Evolutionary conservation across 352 stramenopile species (phyloP), one percentile per base, ranked within the genome.

Genomic region (Poterioochromonas sp.): DNA sequence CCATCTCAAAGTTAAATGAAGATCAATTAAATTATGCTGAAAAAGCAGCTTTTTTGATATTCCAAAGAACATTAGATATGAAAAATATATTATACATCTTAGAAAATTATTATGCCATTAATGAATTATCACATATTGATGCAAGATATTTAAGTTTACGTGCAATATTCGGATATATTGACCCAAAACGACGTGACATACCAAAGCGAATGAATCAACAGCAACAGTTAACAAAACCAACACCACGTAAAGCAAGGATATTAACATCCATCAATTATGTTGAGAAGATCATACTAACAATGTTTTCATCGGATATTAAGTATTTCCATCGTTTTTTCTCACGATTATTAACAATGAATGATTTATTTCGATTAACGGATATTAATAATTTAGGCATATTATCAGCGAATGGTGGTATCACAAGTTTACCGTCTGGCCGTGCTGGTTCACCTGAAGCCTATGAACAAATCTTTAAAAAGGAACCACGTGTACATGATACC

Each of bases 31-130:
- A 8, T 53, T 20, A 53, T 20, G 44, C 44, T 20, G 44, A 53
- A 20, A 68, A 68, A 68, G 58, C 58, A 37, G 58, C 58, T 32
- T 8, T 32, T 15, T 68, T 68, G 12, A 18, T 68, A 39, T 8
- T 35, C 12, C 5, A 68, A 18, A 32, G 58, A 40, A 68, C 12
- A 29, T 39, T 39, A 37, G 58, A 68, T 40, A 39, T 68, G 8
- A 39, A 40, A 26, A 68, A 68, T 40, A 40, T 68, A 15, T 18
- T 68, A 32, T 29, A 37, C 34, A 29, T 68, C 5, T 5, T 68
- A 26, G 58, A 68, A 39, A 68, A 68, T 39, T 68, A 68, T 39
- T 68, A 40, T 39, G 26, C 26, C 26, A 37, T 68, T 5, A 68
- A 68, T 39, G 58, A 39, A 15, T 8, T 68, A 15, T 37, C 12